Evolutionary conservation across 129 eudicot species (phyloP).

Genomic region (Cynara cardunculus): DNA sequence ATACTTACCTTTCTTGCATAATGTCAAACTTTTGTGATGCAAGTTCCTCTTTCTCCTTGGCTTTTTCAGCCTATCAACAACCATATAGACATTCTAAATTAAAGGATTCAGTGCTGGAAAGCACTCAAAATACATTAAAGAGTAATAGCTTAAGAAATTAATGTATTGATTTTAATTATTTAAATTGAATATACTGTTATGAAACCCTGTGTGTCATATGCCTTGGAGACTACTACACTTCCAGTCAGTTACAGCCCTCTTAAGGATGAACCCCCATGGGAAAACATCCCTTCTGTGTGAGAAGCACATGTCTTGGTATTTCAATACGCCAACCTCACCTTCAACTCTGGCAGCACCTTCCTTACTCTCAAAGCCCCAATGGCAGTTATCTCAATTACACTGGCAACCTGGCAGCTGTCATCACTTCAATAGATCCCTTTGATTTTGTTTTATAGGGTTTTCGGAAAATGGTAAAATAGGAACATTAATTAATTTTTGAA

Average conservation of each 20-base stretch:
- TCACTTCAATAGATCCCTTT: background rate
- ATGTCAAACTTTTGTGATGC: constrained; percentile 47
- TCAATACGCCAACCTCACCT: background rate
- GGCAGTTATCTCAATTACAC: too few relatives aligned
- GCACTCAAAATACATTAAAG: background rate
- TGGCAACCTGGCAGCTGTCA: background rate
- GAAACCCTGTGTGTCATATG: background rate
- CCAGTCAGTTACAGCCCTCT: background rate
- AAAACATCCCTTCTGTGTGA: too few relatives aligned
- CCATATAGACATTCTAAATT: constrained; percentile 19
- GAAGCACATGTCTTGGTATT: background rate
- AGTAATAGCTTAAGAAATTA: background rate
- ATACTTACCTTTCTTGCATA: constrained; percentile 49
- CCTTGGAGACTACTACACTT: background rate
- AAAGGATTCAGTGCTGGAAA: background rate
- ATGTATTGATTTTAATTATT: background rate
- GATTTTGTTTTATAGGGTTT: background rate
- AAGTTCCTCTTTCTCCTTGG: constrained; percentile 75
- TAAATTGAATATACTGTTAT: background rate
- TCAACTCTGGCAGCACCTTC: background rate
- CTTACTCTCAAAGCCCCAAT: background rate
- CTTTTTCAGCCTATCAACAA: constrained; percentile 69
- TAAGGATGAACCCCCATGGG: background rate
- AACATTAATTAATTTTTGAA: background rate
- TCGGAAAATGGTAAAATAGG: background rate